Evolutionary conservation across 805 yeast genomes (phyloP).

Genomic region (Candida tibetensis): DNA sequence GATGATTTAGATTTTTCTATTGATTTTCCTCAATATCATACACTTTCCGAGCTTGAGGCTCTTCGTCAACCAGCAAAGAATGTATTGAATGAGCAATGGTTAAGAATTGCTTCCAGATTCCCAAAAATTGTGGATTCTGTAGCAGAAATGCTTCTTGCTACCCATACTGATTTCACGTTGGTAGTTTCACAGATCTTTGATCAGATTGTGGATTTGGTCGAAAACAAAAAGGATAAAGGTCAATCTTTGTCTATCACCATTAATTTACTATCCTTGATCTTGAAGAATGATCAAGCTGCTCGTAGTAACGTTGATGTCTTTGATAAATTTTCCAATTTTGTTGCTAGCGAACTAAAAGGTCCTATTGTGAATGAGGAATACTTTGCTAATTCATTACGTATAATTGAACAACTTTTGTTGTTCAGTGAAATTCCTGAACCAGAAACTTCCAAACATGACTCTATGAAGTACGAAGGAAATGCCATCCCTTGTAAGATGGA

Average conservation of each 20-base stretch:
- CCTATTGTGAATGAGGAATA: constrained; percentile 44
- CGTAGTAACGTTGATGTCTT: constrained; percentile 11
- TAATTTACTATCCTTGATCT: constrained; percentile 11
- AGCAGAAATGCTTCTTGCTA: constrained; percentile 17
- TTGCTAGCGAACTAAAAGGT: constrained; percentile 30
- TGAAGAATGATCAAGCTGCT: constrained; percentile 13
- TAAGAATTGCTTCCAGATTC: constrained; percentile 17
- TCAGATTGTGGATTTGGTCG: constrained; percentile 12
- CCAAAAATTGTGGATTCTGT: constrained; percentile 19
- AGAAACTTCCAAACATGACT: constrained; percentile 22
- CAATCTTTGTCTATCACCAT: constrained; percentile 10
- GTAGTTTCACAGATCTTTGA: constrained; percentile 10
- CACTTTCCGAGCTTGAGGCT: constrained; percentile 9
- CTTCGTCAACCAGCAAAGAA: constrained; percentile 4
- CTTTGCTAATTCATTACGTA: constrained; percentile 56
- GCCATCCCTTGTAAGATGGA: constrained; percentile 10
- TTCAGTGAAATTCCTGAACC: constrained; percentile 49
- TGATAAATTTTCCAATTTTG: constrained; percentile 34
- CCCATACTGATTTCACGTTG: constrained; percentile 7
- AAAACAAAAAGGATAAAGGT: constrained; percentile 7
- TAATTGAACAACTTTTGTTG: constrained; percentile 54
- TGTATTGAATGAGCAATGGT: constrained; percentile 13
- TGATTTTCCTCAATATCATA: constrained; percentile 12
- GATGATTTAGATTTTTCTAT: constrained; percentile 9
- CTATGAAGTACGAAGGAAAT: not conserved